Percentiles rank a stretch among this genome's conserved stretches.
Evolutionary conservation across 2,329 filamentous ascomycete genomes (phyloP).

Genomic region (Cyphellophora attinorum): DNA sequence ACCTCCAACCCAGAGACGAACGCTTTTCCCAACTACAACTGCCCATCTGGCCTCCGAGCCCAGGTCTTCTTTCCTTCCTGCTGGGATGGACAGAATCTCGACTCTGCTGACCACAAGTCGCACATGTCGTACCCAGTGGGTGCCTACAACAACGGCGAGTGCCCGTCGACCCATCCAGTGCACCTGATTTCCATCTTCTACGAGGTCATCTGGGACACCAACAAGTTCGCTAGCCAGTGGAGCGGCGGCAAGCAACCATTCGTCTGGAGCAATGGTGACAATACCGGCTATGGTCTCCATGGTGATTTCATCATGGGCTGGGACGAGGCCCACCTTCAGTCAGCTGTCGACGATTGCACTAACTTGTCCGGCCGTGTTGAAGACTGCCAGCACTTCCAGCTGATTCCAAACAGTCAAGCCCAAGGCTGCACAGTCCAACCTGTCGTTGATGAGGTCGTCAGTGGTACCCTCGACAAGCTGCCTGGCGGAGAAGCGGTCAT

Average conservation of each 20-base stretch:
- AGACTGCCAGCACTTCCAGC: slow-evolving; percentile 48
- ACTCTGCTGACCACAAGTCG: slow-evolving; percentile 23
- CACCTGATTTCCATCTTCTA: slow-evolving; percentile 52
- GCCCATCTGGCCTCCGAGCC: slow-evolving; percentile 43
- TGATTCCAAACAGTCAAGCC: slow-evolving; percentile 43
- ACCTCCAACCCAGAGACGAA: slow-evolving; percentile 33
- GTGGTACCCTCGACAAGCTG: slow-evolving; percentile 15
- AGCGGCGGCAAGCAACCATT: slow-evolving; percentile 27
- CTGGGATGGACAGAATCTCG: slow-evolving; percentile 27
- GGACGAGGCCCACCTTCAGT: slow-evolving; percentile 55
- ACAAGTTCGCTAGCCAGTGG: slow-evolving; percentile 41
- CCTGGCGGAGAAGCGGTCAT: slow-evolving; percentile 21
- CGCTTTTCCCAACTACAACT: slow-evolving; percentile 63
- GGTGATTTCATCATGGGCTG: slow-evolving; percentile 64
- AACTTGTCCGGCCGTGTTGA: slow-evolving; percentile 52
- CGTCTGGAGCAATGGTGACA: slow-evolving; percentile 38
- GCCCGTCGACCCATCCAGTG: slow-evolving; percentile 36
- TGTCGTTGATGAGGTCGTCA: slow-evolving; percentile 24
- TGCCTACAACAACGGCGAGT: slow-evolving; percentile 25
- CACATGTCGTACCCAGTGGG: slow-evolving; percentile 28
- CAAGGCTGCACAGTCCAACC: slow-evolving; percentile 42
- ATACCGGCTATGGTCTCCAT: slow-evolving; percentile 44
- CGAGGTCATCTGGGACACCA: slow-evolving; percentile 48
- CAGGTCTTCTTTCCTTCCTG: slow-evolving; percentile 30
- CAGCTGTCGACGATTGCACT: slow-evolving; percentile 58